Evolutionary conservation across 2,329 filamentous ascomycete genomes (phyloP).

Genomic region (Talaromyces sp.): DNA sequence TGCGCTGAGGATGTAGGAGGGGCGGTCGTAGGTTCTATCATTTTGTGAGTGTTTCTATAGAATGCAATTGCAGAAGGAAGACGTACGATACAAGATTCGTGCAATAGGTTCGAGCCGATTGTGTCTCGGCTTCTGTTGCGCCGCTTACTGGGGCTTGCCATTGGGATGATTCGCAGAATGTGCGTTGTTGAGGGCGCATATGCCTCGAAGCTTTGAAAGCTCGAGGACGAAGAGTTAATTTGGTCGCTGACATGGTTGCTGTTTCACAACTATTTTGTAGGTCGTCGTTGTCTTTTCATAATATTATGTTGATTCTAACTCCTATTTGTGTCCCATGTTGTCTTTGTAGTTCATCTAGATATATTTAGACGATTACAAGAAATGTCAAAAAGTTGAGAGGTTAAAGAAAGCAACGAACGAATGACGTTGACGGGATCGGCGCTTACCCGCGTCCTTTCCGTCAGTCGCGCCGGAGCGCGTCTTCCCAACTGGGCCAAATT

Average conservation of each 20-base stretch:
- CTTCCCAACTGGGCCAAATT: constrained; percentile 21
- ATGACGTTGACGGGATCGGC: constrained; percentile 29
- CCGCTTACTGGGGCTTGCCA: constrained; percentile 21
- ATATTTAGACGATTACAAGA: not conserved
- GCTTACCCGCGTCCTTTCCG: constrained; percentile 7
- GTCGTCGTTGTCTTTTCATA: not conserved
- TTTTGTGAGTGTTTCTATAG: too few species aligned
- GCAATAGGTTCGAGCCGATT: constrained; percentile 57
- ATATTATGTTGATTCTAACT: too few species aligned
- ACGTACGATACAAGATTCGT: constrained; percentile 54
- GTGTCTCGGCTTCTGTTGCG: constrained; percentile 47
- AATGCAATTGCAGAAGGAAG: not conserved
- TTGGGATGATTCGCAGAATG: constrained; percentile 26
- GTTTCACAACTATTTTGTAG: not conserved
- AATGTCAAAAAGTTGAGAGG: not conserved
- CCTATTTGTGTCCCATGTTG: not conserved
- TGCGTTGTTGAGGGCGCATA: constrained; percentile 20
- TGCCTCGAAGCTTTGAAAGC: not conserved
- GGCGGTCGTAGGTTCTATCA: constrained; percentile 76
- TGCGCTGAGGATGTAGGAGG: constrained; percentile 78
- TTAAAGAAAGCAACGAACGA: not conserved
- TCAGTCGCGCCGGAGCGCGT: constrained; percentile 35
- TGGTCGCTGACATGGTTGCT: constrained; percentile 9
- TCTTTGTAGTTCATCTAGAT: not conserved
- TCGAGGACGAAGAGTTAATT: constrained; percentile 1